Base-by-base conservation (phyloP, 257 asterid genomes). In the Leonotis leonurus region DNA sequence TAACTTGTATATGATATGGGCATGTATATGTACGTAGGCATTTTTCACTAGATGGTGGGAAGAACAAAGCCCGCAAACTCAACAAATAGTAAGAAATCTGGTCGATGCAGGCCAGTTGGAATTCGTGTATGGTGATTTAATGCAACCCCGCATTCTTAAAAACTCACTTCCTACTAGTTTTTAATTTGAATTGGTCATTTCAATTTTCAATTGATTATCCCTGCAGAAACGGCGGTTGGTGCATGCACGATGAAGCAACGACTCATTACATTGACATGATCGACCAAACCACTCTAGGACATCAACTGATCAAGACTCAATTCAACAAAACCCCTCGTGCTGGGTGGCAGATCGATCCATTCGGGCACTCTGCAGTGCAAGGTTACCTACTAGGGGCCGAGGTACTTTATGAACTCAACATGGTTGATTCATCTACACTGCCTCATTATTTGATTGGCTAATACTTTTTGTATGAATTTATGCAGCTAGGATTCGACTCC, bases 271-370 rank as follows among this genome's bases (percentile, higher is more conserved):
- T 90, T 46, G 97, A 90, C 77, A 81, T 90, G 97, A 90, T 90
- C 50, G 97, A 90, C 78, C 97, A 90, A 78, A 90, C 97, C 43
- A 87, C 97, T 41, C 75, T 90, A 7, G 97, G 97, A 18, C 97
- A 90, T 73, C 87, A 52, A 9, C 16, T 83, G 72, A 78, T 90
- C 63, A 83, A 81, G 81, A 77, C 70, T 54, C 80, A 79, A 51
- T 90, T 90, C 70, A 85, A 87, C 17, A 81, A 60, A 70, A 85
- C 95, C 59, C 97, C 97, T 62, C 92, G 97, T 17, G 95, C 95
- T 7, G 97, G 97, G 72, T 89, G 97, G 97, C 97, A 89, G 78
- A 89, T 89, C 17, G 97, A 89, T 81, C 97, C 97, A 24, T 89
- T 89, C 41, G 97, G 97, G 43, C 97, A 89, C 71, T 89, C 97